Evolutionary conservation across 2,329 filamentous ascomycete species (phyloP), one percentile per base, ranked within the genome.

Genomic region (Paracamarosporium sp.): DNA sequence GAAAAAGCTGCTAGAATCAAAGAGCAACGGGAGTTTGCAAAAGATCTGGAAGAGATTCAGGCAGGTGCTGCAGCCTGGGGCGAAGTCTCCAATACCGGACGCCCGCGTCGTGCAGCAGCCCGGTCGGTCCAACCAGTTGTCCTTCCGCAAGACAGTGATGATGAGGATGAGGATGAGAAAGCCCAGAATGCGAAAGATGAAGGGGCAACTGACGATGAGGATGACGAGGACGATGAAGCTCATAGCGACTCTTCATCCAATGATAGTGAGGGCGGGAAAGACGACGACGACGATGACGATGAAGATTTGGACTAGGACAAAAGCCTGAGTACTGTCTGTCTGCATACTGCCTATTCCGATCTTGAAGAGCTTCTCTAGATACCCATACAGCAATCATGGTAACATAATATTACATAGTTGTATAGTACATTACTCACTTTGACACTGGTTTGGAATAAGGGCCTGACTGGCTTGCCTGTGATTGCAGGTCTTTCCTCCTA

Each of bases 1-100:
- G 88, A 92, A 40, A 94, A 90, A 69, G 94, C 94, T 0, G 87
- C 85, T 24, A 88, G 92, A 76, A 97, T 98, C 73, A 95, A 92
- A 73, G 94, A 97, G 78, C 83, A 85, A 69, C 85, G 94, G 52
- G 94, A 99, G 77, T 82, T 99, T 33, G 84, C 87, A 68, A 91
- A 89, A 0, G 94, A 99, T 69, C 81, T 97, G 6, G 91, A 95
- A 70, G 89, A 88, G 12, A 92, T 97, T 15, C 88, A 92, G 73
- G 88, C 95, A 73, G 93, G 92, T 69, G 89, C 92, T 57, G 85
- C 86, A 64, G 82, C 85, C 50, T 97, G 93, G 93, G 94, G 94
- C 1, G 68, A 67, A 11, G 68, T 67, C 3, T 69, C 70, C 13
- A 69, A 65, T 8, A 64, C 63, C 31, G 69, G 72, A 24, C 56